These are phyloP conservation scores for Eudorina sp. DNA, from an alignment of 139 green algal genomes.

Conservation along the genomic window DNA sequence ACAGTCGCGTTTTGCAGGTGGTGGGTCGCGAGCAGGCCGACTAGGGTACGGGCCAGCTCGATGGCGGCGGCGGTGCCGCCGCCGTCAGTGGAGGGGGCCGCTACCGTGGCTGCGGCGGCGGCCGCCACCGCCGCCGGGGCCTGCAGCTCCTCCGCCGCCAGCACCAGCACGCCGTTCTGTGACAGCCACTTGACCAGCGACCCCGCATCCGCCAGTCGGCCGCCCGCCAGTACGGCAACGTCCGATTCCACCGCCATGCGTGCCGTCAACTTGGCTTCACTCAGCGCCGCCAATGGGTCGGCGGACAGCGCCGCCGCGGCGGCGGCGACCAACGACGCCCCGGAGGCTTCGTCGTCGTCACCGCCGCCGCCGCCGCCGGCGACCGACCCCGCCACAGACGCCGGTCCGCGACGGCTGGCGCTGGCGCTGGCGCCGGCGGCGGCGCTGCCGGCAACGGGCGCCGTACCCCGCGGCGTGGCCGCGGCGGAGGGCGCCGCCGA, in stretches of 20 bases:
- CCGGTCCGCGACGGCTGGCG: neutral
- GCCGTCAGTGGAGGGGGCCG: neutral
- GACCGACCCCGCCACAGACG: neutral
- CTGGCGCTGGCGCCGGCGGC: too few relatives aligned
- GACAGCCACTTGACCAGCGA: constrained; percentile 42
- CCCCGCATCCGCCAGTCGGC: constrained; percentile 13
- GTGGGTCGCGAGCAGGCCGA: constrained; percentile 13
- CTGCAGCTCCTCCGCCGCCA: constrained; percentile 33
- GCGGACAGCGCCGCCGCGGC: neutral
- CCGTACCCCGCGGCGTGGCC: neutral
- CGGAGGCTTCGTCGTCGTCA: neutral
- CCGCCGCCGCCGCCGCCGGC: neutral
- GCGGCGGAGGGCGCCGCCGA: neutral
- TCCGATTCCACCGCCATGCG: constrained; percentile 39
- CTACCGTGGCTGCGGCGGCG: neutral
- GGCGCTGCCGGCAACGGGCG: neutral
- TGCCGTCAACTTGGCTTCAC: constrained; percentile 43
- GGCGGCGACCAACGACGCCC: too few relatives aligned
- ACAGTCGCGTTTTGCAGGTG: constrained; percentile 13
- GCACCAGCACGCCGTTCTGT: constrained; percentile 32
- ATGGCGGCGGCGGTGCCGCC: neutral
- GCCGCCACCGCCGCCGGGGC: neutral
- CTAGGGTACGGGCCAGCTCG: constrained; percentile 33
- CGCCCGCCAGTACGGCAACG: constrained; percentile 28
- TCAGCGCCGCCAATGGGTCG: constrained; percentile 24